A percentile compares a stretch with the other conserved stretches of the same genome.
phyloP scores from a whole-genome alignment of 2,329 filamentous ascomycete species.

The Cladosporium oxysporum region DNA sequence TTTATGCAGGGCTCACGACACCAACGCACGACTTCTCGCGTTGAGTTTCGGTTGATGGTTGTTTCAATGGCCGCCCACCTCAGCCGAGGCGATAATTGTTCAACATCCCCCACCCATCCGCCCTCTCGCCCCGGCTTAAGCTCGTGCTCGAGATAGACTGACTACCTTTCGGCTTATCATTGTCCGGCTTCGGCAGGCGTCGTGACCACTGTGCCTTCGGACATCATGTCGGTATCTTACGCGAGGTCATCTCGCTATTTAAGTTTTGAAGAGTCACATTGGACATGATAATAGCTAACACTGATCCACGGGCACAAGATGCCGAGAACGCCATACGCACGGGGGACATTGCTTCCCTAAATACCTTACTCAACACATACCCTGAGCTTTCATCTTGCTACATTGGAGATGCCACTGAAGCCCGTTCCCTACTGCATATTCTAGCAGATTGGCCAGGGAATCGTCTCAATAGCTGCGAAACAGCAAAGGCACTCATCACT shows the following conservation, averaged over 20 bases:
- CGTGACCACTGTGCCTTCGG: background rate
- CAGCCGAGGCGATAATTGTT: background rate
- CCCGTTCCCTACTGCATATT: slow-evolving; percentile 3
- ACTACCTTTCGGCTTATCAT: background rate
- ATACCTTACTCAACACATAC: background rate
- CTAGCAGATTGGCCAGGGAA: slow-evolving; percentile 6
- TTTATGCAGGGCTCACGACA: background rate
- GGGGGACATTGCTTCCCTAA: background rate
- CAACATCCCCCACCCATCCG: background rate
- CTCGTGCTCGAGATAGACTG: background rate
- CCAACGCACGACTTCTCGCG: background rate
- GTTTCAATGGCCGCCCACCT: background rate
- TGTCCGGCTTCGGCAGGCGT: no score
- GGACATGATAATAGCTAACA: background rate
- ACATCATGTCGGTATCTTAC: background rate
- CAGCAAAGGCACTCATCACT: background rate
- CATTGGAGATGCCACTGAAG: background rate
- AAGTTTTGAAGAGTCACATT: no score
- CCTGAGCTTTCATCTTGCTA: background rate
- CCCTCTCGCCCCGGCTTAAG: background rate
- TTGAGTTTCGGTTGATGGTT: background rate
- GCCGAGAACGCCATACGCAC: background rate
- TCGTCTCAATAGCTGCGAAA: background rate
- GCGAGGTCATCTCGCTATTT: background rate
- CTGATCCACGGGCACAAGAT: background rate